Evolutionary conservation across 257 asterid genomes (phyloP), one percentile per base, ranked within the genome.

Genomic region (Nicotiana tomentosiformis): DNA sequence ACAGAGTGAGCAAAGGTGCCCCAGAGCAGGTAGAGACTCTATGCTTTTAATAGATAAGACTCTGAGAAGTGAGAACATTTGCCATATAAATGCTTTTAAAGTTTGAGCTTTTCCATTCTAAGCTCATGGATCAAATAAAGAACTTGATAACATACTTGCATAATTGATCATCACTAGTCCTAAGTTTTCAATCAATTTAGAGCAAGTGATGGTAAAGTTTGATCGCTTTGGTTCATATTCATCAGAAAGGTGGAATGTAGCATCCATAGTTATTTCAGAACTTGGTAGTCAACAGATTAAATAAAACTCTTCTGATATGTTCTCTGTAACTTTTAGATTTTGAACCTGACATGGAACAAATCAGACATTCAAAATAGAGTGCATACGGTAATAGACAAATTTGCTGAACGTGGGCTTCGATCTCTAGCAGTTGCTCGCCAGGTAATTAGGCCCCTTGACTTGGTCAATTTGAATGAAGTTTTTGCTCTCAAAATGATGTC

Each of bases 1-100:
- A 90, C 49, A 86, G 97, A 86, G 93, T 85, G 72, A 93, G 97
- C 93, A 93, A 93, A 89, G 95, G 95, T 69, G 95, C 97, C 5
- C 95, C 95, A 0, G 95, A 93, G 86, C 97, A 90, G 93, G 94
- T 92, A 84, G 7, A 10, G 53, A 15, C 32, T 69, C 2, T 14
- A 32, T 67, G 77, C n/a, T 55, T 66, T 30, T 35, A 78, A 20
- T 15, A 9, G n/a, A 66, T 15, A 66, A 15, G 20, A 32, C 72
- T 30, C 5, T 32, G 72, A 66, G 11, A 66, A 65, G 43, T 66
- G 11, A 30, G 70, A 65, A 12, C 68, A 30, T 65, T 65, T 30
- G 5, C 70, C 39, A 64, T 64, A 29, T 10, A 10, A 62, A 16
- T 8, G 4, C 58, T 62, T 62, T 26, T 62, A 4, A 10, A 2